These are phyloP conservation scores for Penicillium verhagenii DNA, from an alignment of 495 filamentous ascomycete genomes.

Conservation along the genomic window DNA sequence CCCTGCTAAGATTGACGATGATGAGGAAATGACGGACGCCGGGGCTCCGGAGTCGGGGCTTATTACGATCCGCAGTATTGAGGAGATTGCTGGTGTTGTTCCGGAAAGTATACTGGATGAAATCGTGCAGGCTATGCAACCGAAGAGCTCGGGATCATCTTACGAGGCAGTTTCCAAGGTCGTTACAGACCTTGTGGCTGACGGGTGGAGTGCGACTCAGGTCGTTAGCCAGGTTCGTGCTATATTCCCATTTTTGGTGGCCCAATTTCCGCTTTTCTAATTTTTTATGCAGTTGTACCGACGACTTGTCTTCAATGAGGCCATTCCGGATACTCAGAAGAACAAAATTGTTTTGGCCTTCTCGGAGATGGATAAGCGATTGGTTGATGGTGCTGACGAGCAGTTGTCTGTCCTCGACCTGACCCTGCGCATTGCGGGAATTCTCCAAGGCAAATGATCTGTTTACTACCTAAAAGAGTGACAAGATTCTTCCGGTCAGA, in stretches of 20 bases:
- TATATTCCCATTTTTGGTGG: not conserved
- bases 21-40: conserved; percentile 50
- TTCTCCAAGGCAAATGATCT: conserved; percentile 50
- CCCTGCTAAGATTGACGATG: conserved; percentile 49
- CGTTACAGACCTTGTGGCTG: conserved; percentile 87
- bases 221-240: conserved; percentile 68
- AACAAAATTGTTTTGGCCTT: conserved; percentile 87
- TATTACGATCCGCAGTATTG: conserved; percentile 75
- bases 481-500: not conserved
- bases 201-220: conserved; percentile 98
- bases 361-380: conserved; percentile 87
- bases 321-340: conserved; percentile 79
- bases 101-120: conserved; percentile 68
- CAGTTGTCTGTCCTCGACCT: conserved; percentile 88
- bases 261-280: conserved; percentile 4
- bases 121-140: conserved; percentile 76
- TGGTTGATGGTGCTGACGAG: conserved; percentile 98
- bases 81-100: conserved; percentile 96
- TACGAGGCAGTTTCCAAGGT: conserved; percentile 75
- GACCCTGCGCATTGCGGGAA: conserved; percentile 72
- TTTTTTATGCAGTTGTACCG: conserved; percentile 68
- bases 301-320: conserved; percentile 77
- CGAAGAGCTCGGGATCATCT: conserved; percentile 57
- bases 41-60: conserved; percentile 20
- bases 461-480: not conserved